Percentiles rank a stretch among this genome's conserved stretches.
Conservation (phyloP, 2,329 filamentous ascomycete genomes). For the Lasiodiplodia theobromae region DNA sequence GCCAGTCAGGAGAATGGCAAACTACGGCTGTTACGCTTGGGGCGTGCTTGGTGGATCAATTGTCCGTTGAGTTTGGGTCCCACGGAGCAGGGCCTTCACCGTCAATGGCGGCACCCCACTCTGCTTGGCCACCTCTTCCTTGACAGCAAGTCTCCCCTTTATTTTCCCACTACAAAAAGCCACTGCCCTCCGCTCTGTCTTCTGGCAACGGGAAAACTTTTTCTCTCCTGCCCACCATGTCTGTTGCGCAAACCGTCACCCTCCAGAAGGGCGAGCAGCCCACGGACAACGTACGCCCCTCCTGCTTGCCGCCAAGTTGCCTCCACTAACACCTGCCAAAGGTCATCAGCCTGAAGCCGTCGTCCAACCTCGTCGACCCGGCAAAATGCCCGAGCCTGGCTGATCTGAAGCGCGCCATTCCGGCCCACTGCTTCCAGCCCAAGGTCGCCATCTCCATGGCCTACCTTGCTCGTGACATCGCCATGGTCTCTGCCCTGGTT, state of each 20-base stretch:
- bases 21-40: conserved; percentile 22
- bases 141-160: conserved; percentile 11
- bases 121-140: conserved; percentile 10
- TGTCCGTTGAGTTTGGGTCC: conserved; percentile 21
- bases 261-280: conserved; percentile 20
- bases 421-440: conserved; percentile 67
- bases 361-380: conserved; percentile 8
- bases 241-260: conserved; percentile 23
- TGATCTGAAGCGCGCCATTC: conserved; percentile 58
- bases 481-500: conserved; percentile 57
- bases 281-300: not conserved
- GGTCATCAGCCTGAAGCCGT: conserved; percentile 15
- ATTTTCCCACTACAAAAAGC: not conserved
- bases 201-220: conserved; percentile 3
- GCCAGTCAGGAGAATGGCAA: conserved; percentile 27
- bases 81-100: conserved; percentile 3
- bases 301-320: not conserved
- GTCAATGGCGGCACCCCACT: conserved; percentile 16
- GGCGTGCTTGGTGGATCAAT: conserved; percentile 21
- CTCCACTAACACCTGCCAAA: conserved; percentile 2
- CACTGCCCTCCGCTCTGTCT: not conserved
- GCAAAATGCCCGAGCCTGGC: conserved; percentile 24
- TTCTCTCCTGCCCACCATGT: conserved; percentile 12
- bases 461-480: conserved; percentile 65
- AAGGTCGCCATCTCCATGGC: conserved; percentile 50